Evolutionary conservation across 768 basidiomycete species (phyloP), one percentile per base, ranked within the genome.

Genomic region (Amanita thiersii): DNA sequence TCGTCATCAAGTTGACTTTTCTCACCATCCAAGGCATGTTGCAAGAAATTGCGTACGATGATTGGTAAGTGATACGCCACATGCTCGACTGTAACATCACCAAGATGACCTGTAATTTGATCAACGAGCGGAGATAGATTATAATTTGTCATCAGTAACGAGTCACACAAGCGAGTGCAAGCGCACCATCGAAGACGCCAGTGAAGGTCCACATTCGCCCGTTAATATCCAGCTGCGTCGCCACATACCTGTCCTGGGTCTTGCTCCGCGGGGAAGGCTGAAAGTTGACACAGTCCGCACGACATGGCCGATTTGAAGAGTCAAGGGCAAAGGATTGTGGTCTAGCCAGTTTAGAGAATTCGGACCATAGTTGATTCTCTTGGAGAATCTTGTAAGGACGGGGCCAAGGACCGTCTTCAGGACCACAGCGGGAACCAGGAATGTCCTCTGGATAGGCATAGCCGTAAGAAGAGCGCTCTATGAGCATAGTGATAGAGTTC

Each of bases 21-120:
- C 12, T 31, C 34, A 20, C 18, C 26, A 19, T 37, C 24, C 23
- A 69, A 56, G 4, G 66, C 68, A 21, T 68, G 58, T 41, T 68
- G 65, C 33, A 82, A 57, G 52, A 77, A 77, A 46, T 81, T 66
- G 38, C 68, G 72, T 18, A 83, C 65, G 50, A 81, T 79, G 53
- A 79, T 77, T 39, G 81, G 81, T 48, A 83, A 64, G 52, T 81
- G 78, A 49, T 75, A 68, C 41, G 77, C 73, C 39, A 81, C 79
- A 49, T 82, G 79, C 47, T 76, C 77, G 11, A 81, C 81, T 0
- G 79, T 81, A 45, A 75, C 73, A 55, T 81, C 79, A 21, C 81
- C 81, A 17, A 81, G 67, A 56, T 83, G 81, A 36, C 81, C 80
- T 81, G 50, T 0, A 32, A 46, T 40, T 24, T 34, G 33, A 31